phyloP scores from a whole-genome alignment of 495 filamentous ascomycete genomes.

The Penicilliopsis zonata region DNA sequence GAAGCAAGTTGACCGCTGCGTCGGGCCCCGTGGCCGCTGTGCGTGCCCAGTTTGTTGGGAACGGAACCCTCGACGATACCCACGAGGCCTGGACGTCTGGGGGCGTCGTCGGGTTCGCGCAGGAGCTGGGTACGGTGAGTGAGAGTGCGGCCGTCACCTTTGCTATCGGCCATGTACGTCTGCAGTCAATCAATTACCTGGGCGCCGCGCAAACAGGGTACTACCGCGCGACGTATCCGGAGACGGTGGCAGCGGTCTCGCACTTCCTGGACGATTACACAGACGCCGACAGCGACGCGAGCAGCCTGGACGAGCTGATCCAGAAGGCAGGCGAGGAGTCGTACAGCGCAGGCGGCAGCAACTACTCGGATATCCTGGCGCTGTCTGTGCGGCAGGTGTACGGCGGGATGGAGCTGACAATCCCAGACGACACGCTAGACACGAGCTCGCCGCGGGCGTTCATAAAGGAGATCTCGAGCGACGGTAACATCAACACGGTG shows the following conservation, averaged over 20 bases:
- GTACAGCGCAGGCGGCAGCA: constrained; percentile 12
- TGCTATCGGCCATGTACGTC: constrained; percentile 27
- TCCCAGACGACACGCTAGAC: constrained; percentile 24
- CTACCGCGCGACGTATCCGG: constrained; percentile 17
- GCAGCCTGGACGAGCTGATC: constrained; percentile 16
- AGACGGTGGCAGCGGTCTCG: constrained; percentile 14
- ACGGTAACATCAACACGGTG: constrained; percentile 38
- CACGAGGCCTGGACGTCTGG: constrained; percentile 13
- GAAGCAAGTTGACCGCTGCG: constrained; percentile 11
- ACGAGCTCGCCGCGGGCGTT: constrained; percentile 26
- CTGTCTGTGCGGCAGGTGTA: constrained; percentile 29
- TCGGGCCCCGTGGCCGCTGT: constrained; percentile 14
- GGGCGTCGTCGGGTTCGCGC: constrained; percentile 22
- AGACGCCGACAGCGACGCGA: constrained; percentile 17
- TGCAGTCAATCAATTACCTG: constrained; percentile 28
- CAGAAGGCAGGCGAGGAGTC: constrained; percentile 8
- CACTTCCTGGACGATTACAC: constrained; percentile 30
- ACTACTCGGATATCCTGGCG: constrained; percentile 32
- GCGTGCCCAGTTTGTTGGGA: constrained; percentile 16
- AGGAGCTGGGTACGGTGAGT: constrained; percentile 21
- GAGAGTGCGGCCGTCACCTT: constrained; percentile 22
- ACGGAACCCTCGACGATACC: constrained; percentile 14
- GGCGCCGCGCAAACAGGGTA: constrained; percentile 25
- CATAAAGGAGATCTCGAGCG: constrained; percentile 36
- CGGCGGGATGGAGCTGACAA: constrained; percentile 29